These are phyloP conservation scores for Podila epicladia DNA, from an alignment of 192 early-diverging fungal genomes.

Conservation along the genomic window DNA sequence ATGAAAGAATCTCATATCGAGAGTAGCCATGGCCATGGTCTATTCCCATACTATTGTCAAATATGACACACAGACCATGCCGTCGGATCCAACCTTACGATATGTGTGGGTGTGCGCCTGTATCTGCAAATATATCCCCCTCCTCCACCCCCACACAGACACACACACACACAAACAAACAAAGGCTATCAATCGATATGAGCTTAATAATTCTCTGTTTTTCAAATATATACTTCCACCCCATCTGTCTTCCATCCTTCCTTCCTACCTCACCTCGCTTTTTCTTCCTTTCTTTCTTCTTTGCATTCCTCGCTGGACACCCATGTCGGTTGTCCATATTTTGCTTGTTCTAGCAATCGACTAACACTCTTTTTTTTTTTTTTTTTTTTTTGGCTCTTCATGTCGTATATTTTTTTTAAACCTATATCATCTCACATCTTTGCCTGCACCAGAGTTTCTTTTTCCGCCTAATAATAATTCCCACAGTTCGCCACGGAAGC, in stretches of 20 bases:
- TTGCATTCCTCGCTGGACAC: background rate
- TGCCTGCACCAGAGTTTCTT: too few relatives aligned
- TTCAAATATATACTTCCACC: background rate
- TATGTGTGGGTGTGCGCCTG: background rate
- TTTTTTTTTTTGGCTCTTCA: too few relatives aligned
- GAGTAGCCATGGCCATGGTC: background rate
- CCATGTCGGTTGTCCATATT: background rate
- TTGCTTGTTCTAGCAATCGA: too few relatives aligned
- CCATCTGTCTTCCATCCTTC: background rate
- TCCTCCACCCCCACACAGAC: background rate
- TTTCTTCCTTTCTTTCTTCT: background rate
- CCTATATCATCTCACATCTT: too few relatives aligned
- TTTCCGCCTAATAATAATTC: background rate
- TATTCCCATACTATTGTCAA: background rate
- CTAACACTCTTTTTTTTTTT: too few relatives aligned
- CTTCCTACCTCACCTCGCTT: too few relatives aligned
- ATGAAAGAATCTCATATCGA: background rate
- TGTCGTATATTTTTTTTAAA: too few relatives aligned
- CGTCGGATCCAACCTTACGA: background rate
- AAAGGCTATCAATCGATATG: background rate
- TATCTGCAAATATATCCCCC: background rate
- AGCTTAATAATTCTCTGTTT: background rate
- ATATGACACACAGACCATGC: background rate
- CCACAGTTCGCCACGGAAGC: background rate
- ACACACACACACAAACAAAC: background rate